Evolutionary conservation across 805 yeast species (phyloP).

Genomic region (Hanseniaspora taiwanica): DNA sequence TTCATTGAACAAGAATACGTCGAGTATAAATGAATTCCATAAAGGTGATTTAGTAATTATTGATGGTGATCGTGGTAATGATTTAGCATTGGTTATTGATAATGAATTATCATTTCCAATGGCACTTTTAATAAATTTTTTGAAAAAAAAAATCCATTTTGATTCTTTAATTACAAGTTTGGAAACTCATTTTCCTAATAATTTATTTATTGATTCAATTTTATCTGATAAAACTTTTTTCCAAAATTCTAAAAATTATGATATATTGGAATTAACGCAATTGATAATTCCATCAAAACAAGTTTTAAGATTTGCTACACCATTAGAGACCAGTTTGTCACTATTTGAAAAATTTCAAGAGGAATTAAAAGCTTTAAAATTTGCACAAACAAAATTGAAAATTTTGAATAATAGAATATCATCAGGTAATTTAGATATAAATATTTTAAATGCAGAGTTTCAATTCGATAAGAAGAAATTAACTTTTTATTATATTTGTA

Average conservation of each 20-base stretch:
- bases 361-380: conserved; percentile 57
- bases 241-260: conserved; percentile 23
- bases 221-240: conserved; percentile 17
- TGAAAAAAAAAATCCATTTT: conserved; percentile 57
- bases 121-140: conserved; percentile 59
- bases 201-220: conserved; percentile 17
- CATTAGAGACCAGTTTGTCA: conserved; percentile 45
- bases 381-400: conserved; percentile 43
- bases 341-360: conserved; percentile 54
- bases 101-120: conserved; percentile 48
- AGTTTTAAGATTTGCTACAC: conserved; percentile 62
- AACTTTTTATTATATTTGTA: conserved; percentile 54
- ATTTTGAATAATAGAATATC: conserved; percentile 17
- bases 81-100: conserved; percentile 57
- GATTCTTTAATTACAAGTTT: conserved; percentile 23
- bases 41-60: conserved; percentile 58
- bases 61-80: conserved; percentile 79
- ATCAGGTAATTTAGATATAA: conserved; percentile 35
- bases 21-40: conserved; percentile 26
- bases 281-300: conserved; percentile 67
- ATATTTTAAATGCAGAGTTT: conserved; percentile 62
- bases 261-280: conserved; percentile 30
- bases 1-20: conserved; percentile 50
- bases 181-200: conserved; percentile 18
- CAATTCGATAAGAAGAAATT: conserved; percentile 72